Evolutionary conservation across 805 yeast genomes (phyloP).

Genomic region (Zygosaccharomyces gambellarensis): DNA sequence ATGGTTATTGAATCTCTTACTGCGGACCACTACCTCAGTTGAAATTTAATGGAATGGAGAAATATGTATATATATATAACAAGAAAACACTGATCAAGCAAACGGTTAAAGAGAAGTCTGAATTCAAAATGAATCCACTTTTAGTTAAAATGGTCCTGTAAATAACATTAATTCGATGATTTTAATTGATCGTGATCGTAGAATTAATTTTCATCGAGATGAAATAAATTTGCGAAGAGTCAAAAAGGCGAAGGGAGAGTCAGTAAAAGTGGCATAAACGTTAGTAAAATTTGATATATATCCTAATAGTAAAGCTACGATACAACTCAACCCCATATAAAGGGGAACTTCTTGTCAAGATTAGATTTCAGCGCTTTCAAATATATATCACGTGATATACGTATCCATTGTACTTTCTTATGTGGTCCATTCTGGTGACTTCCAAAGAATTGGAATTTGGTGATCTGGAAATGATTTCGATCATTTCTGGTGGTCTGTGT

Average conservation of each 20-base stretch:
- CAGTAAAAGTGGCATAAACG: background rate
- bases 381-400: too few relatives aligned
- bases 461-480: too few relatives aligned
- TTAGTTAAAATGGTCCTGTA: background rate
- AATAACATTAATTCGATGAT: background rate
- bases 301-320: too few relatives aligned
- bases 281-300: background rate
- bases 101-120: background rate
- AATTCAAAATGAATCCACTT: background rate
- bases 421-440: too few relatives aligned
- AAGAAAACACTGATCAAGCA: background rate
- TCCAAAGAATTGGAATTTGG: too few relatives aligned
- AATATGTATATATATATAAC: background rate
- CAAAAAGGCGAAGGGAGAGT: constrained; percentile 1
- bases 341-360: too few relatives aligned
- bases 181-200: background rate
- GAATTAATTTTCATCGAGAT: background rate
- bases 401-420: too few relatives aligned
- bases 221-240: background rate
- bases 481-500: too few relatives aligned
- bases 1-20: too few relatives aligned
- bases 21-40: too few relatives aligned
- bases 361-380: too few relatives aligned
- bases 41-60: background rate
- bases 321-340: too few relatives aligned